phyloP scores from a whole-genome alignment of 805 yeast species.

The Starmerella geochares region DNA sequence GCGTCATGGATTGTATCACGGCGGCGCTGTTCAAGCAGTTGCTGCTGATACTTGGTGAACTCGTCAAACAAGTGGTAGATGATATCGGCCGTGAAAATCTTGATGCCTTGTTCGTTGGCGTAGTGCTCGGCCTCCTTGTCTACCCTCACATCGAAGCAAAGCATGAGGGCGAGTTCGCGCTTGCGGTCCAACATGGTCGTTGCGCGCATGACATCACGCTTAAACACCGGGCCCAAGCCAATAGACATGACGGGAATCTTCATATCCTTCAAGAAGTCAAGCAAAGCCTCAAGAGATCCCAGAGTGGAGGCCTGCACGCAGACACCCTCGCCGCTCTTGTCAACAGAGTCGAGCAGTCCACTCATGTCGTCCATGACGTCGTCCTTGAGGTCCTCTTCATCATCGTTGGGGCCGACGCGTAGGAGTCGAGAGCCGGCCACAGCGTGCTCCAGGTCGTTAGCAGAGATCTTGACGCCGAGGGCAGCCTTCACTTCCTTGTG shows the following conservation, averaged over 20 bases:
- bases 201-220: conserved; percentile 97
- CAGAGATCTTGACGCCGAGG: conserved; percentile 96
- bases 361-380: conserved; percentile 98
- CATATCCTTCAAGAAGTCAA: conserved; percentile 95
- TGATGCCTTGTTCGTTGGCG: conserved; percentile 85
- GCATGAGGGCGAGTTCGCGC: conserved; percentile 92
- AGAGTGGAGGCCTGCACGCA: conserved; percentile 96
- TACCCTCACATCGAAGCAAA: conserved; percentile 93
- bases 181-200: conserved; percentile 94
- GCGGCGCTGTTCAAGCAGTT: conserved; percentile 81
- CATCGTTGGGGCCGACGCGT: conserved; percentile 94
- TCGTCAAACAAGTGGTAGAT: conserved; percentile 94
- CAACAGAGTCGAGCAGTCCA: conserved; percentile 87
- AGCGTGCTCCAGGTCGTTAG: conserved; percentile 94
- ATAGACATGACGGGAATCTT: conserved; percentile 98
- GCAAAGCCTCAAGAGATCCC: conserved; percentile 93
- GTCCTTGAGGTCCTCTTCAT: conserved; percentile 94
- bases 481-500: conserved; percentile 98
- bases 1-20: conserved; percentile 80
- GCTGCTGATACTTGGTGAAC: conserved; percentile 82
- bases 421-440: conserved; percentile 96
- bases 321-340: conserved; percentile 91
- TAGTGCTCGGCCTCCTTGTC: conserved; percentile 98
- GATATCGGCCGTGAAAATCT: conserved; percentile 89
- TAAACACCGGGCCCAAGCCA: conserved; percentile 95